phyloP scores from a whole-genome alignment of 83 land plant genomes.

The Isoetes engelmannii region DNA sequence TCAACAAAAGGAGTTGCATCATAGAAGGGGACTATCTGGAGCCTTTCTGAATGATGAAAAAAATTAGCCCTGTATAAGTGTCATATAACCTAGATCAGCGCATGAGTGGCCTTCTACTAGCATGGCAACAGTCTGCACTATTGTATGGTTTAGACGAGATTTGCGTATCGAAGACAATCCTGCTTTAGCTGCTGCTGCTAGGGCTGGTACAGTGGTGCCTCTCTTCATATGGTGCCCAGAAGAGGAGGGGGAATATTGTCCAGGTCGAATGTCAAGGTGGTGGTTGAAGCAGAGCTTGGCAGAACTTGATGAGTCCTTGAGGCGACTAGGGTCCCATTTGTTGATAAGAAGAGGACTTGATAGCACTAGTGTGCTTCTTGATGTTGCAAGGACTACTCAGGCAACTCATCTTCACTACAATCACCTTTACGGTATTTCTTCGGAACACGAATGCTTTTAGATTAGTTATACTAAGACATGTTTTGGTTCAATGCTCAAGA shows the following conservation, averaged over 20 bases:
- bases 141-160: constrained; percentile 1
- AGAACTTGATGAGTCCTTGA: not conserved
- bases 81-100: too few species aligned
- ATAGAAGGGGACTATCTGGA: too few species aligned
- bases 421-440: constrained; percentile 10
- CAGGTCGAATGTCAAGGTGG: constrained; percentile 3
- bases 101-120: too few species aligned
- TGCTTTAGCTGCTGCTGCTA: not conserved
- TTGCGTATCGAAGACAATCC: constrained; percentile 2
- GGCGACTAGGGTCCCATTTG: not conserved
- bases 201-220: not conserved
- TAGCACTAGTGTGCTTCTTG: not conserved
- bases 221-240: constrained; percentile 7
- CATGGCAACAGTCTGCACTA: too few species aligned
- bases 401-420: not conserved
- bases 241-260: not conserved
- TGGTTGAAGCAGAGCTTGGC: constrained; percentile 6
- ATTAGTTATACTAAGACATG: too few species aligned
- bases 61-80: too few species aligned
- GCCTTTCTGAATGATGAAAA: too few species aligned
- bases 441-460: too few species aligned
- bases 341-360: not conserved
- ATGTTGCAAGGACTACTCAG: not conserved
- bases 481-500: too few species aligned
- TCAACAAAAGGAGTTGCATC: too few species aligned